Conservation (phyloP, 1,284 basidiomycete species). For the Cryptococcus neoformans region DNA sequence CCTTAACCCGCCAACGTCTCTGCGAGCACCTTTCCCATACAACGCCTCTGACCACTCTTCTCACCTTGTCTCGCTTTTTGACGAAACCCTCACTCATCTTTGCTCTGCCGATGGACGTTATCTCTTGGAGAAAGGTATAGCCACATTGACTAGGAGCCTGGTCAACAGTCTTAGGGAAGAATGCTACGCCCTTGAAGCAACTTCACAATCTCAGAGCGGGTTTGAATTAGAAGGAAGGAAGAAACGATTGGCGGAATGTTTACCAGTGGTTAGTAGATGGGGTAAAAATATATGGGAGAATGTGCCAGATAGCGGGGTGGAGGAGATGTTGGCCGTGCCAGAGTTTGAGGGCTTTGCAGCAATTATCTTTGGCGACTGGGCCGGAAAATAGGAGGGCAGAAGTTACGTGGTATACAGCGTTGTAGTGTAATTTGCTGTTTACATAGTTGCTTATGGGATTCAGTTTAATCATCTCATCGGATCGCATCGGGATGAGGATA, state of each 20-base stretch:
- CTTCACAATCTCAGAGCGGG: not conserved
- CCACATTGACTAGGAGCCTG: constrained; percentile 28
- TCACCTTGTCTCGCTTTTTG: constrained; percentile 32
- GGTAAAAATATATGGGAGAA: constrained; percentile 45
- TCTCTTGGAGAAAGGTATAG: constrained; percentile 38
- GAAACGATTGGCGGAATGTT: constrained; percentile 39
- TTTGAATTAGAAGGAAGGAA: not conserved
- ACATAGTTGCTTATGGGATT: no score
- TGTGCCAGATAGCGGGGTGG: constrained; percentile 45
- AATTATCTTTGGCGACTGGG: constrained; percentile 49
- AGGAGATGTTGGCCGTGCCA: constrained; percentile 33
- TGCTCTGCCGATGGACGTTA: constrained; percentile 38
- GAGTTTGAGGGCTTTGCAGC: constrained; percentile 47
- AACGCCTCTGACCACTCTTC: constrained; percentile 26
- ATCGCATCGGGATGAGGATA: no score
- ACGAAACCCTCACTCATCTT: constrained; percentile 38
- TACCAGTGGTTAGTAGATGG: constrained; percentile 43
- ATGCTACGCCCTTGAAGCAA: constrained; percentile 15
- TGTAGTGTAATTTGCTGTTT: no score
- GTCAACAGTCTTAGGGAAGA: constrained; percentile 22
- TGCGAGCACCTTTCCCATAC: constrained; percentile 22
- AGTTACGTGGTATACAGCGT: not conserved
- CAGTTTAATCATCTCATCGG: no score
- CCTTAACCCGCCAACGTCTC: constrained; percentile 14
- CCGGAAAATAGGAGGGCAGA: constrained; percentile 13